Base-by-base conservation (phyloP, 768 basidiomycete genomes). In the Suillus plorans region DNA sequence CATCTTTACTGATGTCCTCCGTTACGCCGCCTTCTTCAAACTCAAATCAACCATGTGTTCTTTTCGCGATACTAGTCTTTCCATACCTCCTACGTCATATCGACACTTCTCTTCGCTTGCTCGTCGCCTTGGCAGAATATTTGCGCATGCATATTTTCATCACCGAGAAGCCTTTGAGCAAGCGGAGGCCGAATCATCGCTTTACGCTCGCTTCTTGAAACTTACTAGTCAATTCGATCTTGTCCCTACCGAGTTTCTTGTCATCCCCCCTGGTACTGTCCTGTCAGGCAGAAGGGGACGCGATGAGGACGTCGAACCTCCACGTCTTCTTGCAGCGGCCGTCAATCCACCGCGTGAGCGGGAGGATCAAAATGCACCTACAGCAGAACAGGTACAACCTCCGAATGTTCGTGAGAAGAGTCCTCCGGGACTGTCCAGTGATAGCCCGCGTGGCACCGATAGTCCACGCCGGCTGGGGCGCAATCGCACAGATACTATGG, bases 81-180 rank as follows among this genome's bases (percentile, higher is more conserved):
- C 88, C 62, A 93, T 98, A 61, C 92, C 92, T 2, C 79, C 80
- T 50, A 84, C 90, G 3, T 97, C 94, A 0, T 84, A 89, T 67
- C 85, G 91, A n/a, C 94, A 95, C 76, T 97, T 96, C 75, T 84
- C 90, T 58, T 94, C 92, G 18, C 88, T 97, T 28, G 93, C 94
- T 22, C 87, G 97, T 0, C 88, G 97, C 16, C 87, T 99, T 2
- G 95, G 95, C 1, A 88, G 97, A 44, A 95, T 98, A 67, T 98
- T 99, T 73, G 93, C 94, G 0, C 97, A 99, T 76, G 95, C 95
- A 2, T 98, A 95, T 81, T 96, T 90, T 79, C 94, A 95, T 74
- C 95, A 97, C 76, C 89, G 93, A 67, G 95, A 95, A 73, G 87
- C 87, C 0, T 97, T 97, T 74, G 90, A 93, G 69, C 91, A 93